Evolutionary conservation across 2,329 filamentous ascomycete species (phyloP).

Genomic region (Lojkania enalia): DNA sequence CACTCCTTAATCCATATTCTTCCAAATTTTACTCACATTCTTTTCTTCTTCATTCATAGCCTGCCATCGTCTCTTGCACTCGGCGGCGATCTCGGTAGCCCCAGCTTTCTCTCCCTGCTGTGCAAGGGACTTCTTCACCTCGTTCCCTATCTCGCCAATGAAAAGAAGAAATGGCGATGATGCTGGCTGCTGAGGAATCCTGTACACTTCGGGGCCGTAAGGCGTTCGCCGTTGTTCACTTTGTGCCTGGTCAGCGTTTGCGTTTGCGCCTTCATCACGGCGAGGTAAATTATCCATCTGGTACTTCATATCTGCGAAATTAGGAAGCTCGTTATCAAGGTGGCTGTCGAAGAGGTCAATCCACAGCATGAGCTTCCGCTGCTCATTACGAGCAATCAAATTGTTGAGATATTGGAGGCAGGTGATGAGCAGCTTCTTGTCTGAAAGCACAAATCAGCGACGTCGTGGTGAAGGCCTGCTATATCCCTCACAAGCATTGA

Average conservation of each 20-base stretch:
- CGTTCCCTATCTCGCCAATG: constrained; percentile 44
- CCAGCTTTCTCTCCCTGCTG: constrained; percentile 43
- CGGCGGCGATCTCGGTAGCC: constrained; percentile 47
- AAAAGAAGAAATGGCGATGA: constrained; percentile 47
- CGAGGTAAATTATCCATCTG: constrained; percentile 37
- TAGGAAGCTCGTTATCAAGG: constrained; percentile 44
- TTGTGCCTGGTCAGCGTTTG: constrained; percentile 15
- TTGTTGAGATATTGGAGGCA: constrained; percentile 70
- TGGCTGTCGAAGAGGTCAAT: constrained; percentile 65
- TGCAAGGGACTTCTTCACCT: constrained; percentile 43
- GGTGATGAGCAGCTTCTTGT: constrained; percentile 67
- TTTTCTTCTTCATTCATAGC: constrained; percentile 45
- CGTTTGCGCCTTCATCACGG: constrained; percentile 22
- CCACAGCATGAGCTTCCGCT: constrained; percentile 67
- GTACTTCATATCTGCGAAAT: constrained; percentile 44
- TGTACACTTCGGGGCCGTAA: constrained; percentile 36
- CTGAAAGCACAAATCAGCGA: constrained; percentile 13
- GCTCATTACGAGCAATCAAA: constrained; percentile 67
- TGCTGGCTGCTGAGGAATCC: constrained; percentile 43
- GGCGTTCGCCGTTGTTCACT: constrained; percentile 18
- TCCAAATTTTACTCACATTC: constrained; percentile 35
- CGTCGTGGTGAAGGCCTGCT: not conserved
- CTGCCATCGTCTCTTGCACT: constrained; percentile 46
- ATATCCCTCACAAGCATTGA: constrained; percentile 55
- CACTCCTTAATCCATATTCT: not conserved